Base-by-base conservation (phyloP, 2,329 filamentous ascomycete species). In the Penicillium hesseltinei region DNA sequence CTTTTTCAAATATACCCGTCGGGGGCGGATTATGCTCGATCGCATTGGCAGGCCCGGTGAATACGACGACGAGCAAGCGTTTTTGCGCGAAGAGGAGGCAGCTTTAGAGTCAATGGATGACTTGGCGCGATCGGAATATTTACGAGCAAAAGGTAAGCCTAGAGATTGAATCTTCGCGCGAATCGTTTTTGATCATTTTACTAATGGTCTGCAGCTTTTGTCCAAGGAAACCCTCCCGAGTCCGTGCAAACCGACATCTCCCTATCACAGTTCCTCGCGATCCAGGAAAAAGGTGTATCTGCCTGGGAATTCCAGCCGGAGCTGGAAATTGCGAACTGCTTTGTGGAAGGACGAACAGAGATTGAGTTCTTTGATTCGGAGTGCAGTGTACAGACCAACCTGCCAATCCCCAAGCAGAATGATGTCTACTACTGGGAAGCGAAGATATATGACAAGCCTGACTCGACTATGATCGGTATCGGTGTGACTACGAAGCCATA, bases 261-360 rank as follows among this genome's bases (percentile, higher is more conserved):
- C 23, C 80, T 99, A 62, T 97, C 94, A 36, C 94, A 99, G 74
- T 97, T 96, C 73, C 84, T 99, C 58, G 94, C 94, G 42, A 99
- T 99, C 65, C 94, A 99, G 78, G 94, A 99, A 79, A 99, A 99
- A 76, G 94, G 94, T 50, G 93, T 99, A n/a, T 96, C 94, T 5
- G 94, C 94, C 7, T 99, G 94, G 94, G 94, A 99, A 75, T 99
- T 99, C 70, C 94, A 97, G 75, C 94, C 94, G n/a, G 94, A 99
- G 75, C 80, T 97, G 36, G 94, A 99, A 76, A 97, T 97, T 66
- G 94, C 94, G 65, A 97, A 97, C 76, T 99, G 94, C 76, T 99
- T 99, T 72, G 94, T 99, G 62, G 93, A 99, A 77, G 93, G 81
- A 40, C 86, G 94, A 64, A 99, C 94, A 11, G 94, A 99, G 75